These are phyloP conservation scores for Diplocarpon rosae DNA, from an alignment of 2,329 filamentous ascomycete genomes.

Conservation along the genomic window DNA sequence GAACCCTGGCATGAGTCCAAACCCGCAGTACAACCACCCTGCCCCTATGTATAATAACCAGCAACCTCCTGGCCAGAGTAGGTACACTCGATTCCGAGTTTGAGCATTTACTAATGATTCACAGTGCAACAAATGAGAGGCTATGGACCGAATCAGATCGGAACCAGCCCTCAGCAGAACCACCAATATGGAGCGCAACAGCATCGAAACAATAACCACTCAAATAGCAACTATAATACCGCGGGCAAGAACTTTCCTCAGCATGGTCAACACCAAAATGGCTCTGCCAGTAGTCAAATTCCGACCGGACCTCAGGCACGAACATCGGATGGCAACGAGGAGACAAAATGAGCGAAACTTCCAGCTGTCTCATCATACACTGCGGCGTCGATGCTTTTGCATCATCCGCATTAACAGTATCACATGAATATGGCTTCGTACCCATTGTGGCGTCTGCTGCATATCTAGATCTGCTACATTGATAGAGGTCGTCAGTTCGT, in stretches of 20 bases:
- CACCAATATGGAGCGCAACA: conserved; percentile 48
- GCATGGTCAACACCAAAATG: conserved; percentile 30
- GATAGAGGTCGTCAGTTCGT: conserved; percentile 19
- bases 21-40: conserved; percentile 36
- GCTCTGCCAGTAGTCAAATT: conserved; percentile 29
- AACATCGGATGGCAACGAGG: conserved; percentile 33
- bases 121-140: conserved; percentile 47
- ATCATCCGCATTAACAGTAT: conserved; percentile 21
- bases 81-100: conserved; percentile 28
- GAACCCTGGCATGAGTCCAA: conserved; percentile 64
- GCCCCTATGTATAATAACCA: conserved; percentile 55
- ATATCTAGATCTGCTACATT: conserved; percentile 24
- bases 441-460: conserved; percentile 16
- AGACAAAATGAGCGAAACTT: conserved; percentile 34
- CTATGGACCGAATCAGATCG: conserved; percentile 49
- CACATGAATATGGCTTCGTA: conserved; percentile 15
- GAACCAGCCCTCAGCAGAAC: conserved; percentile 49
- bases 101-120: conserved; percentile 26
- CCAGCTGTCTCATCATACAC: conserved; percentile 9
- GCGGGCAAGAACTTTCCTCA: conserved; percentile 38
- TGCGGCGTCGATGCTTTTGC: conserved; percentile 25
- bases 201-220: conserved; percentile 36
- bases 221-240: conserved; percentile 40
- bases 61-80: conserved; percentile 64
- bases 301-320: conserved; percentile 29